Conservation (phyloP, 306 rosid species). For the Citrullus colocynthis region DNA sequence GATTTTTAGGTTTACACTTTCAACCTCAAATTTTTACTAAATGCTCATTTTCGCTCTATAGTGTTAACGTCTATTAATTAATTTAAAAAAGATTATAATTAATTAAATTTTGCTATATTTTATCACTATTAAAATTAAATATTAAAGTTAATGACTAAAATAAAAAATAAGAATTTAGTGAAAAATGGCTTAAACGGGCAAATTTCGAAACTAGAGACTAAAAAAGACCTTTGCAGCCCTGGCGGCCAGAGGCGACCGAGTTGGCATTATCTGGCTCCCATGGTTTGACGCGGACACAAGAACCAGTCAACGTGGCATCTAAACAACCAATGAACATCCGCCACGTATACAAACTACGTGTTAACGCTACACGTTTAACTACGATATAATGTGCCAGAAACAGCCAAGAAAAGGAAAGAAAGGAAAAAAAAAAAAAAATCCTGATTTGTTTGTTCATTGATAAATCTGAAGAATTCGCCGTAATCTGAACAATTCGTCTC, state of each 20-base stretch:
- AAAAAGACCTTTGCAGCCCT: background rate
- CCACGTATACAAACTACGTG: background rate
- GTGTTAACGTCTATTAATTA: too few relatives aligned
- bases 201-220: too few relatives aligned
- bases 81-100: too few relatives aligned
- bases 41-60: too few relatives aligned
- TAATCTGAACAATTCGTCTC: background rate
- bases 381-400: background rate
- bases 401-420: background rate
- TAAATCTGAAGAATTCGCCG: background rate
- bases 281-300: background rate
- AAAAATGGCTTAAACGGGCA: too few relatives aligned
- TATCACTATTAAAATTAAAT: too few relatives aligned
- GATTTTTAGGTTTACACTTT: too few relatives aligned
- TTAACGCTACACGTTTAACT: background rate
- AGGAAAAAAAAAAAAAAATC: background rate
- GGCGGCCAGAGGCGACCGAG: background rate
- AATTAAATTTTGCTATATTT: too few relatives aligned
- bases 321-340: background rate
- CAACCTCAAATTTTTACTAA: too few relatives aligned
- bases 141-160: too few relatives aligned
- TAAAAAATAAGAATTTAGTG: too few relatives aligned
- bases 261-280: background rate
- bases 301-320: background rate
- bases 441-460: background rate